These are phyloP conservation scores for Citrus cavaleriei DNA, from an alignment of 345 rosid genomes.

Conservation along the genomic window DNA sequence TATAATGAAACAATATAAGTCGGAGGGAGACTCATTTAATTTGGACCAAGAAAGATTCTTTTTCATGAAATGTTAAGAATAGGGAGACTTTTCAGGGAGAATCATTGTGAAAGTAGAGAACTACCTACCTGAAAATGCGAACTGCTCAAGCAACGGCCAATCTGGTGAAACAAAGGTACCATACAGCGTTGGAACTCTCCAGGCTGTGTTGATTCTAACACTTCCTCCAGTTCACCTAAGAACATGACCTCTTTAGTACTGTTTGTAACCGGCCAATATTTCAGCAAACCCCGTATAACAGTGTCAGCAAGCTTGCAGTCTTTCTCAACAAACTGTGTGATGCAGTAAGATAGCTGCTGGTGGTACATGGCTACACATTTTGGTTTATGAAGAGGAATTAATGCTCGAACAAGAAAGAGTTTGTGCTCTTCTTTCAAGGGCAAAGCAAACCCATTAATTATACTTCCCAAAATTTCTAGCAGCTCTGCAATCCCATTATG, in stretches of 20 bases:
- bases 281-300: conserved; percentile 69
- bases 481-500: conserved; percentile 83
- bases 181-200: conserved; percentile 87
- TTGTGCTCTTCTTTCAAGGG: conserved; percentile 90
- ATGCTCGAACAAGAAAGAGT: conserved; percentile 79
- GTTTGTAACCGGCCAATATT: conserved; percentile 85
- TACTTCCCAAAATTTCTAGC: conserved; percentile 82
- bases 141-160: conserved; percentile 74
- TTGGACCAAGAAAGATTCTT: neutral
- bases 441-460: conserved; percentile 84
- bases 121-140: conserved; percentile 77
- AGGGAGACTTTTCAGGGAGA: conserved; percentile 2
- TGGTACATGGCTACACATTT: conserved; percentile 70
- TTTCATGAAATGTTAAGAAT: neutral
- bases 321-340: conserved; percentile 82
- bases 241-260: conserved; percentile 92
- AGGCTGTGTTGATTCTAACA: conserved; percentile 81
- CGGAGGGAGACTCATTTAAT: neutral
- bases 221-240: conserved; percentile 83
- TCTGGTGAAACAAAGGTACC: conserved; percentile 70
- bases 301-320: conserved; percentile 87
- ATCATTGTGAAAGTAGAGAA: neutral
- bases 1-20: conserved; percentile 1
- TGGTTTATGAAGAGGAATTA: conserved; percentile 85
- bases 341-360: conserved; percentile 81